Percentiles rank a stretch among this genome's conserved stretches.
Conservation (phyloP, 2,329 filamentous ascomycete genomes). For the Dactylellina parvicollis region DNA sequence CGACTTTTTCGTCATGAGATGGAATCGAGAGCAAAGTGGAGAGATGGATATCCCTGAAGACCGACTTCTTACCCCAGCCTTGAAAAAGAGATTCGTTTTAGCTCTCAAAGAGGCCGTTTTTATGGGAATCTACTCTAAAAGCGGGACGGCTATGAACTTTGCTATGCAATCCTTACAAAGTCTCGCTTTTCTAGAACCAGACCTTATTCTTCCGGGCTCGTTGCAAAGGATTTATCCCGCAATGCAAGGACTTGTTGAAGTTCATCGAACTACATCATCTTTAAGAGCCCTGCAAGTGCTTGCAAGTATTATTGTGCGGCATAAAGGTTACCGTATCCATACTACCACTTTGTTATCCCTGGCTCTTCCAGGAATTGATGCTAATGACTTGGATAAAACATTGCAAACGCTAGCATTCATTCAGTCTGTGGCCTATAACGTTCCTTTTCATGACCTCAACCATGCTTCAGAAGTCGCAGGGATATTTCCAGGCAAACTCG, state of each 20-base stretch:
- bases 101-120: constrained; percentile 92
- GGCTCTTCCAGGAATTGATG: constrained; percentile 92
- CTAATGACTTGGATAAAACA: constrained; percentile 97
- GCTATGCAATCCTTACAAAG: constrained; percentile 90
- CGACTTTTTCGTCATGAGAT: constrained; percentile 96
- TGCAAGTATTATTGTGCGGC: constrained; percentile 86
- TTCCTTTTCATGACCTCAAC: constrained; percentile 86
- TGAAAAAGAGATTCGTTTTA: constrained; percentile 89
- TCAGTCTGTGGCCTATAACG: constrained; percentile 93
- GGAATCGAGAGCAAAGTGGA: constrained; percentile 92
- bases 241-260: constrained; percentile 94
- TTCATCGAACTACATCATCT: constrained; percentile 94
- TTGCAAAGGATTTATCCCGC: constrained; percentile 96
- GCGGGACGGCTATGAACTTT: constrained; percentile 87
- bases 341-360: constrained; percentile 93
- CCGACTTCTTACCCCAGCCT: constrained; percentile 78
- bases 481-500: constrained; percentile 71
- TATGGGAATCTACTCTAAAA: constrained; percentile 98
- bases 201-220: constrained; percentile 89
- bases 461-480: constrained; percentile 67
- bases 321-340: constrained; percentile 96
- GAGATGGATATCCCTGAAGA: constrained; percentile 87
- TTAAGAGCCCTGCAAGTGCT: constrained; percentile 91
- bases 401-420: constrained; percentile 94
- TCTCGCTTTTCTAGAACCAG: constrained; percentile 87